These are phyloP conservation scores for Medicago arabica DNA, from an alignment of 306 rosid genomes.

Conservation along the genomic window DNA sequence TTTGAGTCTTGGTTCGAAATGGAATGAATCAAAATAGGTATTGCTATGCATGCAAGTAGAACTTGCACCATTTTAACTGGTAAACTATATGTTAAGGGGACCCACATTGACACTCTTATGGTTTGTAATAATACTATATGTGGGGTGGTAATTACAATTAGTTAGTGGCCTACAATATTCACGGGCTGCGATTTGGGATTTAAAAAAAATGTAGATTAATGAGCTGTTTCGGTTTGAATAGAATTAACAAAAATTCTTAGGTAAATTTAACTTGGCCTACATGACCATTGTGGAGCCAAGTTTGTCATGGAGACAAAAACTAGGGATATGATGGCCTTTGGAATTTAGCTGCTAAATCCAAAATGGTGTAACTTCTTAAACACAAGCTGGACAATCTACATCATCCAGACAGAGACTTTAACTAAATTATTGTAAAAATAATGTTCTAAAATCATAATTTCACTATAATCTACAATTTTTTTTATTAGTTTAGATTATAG, in stretches of 20 bases:
- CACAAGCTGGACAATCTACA: constrained; percentile 41
- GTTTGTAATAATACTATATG: background rate
- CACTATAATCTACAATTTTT: no score
- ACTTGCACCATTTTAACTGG: background rate
- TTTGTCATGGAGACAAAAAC: constrained; percentile 40
- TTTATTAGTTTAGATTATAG: background rate
- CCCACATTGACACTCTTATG: constrained; percentile 2
- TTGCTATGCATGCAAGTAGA: background rate
- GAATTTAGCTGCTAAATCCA: constrained; percentile 44
- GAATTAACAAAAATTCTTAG: no score
- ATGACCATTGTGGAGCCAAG: constrained; percentile 38
- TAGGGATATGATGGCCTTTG: constrained; percentile 28
- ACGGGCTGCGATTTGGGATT: no score
- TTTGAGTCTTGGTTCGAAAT: constrained; percentile 31
- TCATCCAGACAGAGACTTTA: constrained; percentile 38
- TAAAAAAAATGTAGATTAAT: background rate
- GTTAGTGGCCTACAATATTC: no score
- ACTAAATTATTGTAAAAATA: constrained; percentile 29
- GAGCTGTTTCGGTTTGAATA: background rate
- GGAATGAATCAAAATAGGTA: constrained; percentile 26
- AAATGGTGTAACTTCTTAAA: constrained; percentile 41
- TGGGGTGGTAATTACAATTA: no score
- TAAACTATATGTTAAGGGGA: background rate
- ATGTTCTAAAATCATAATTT: constrained; percentile 14
- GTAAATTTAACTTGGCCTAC: constrained; percentile 23